Base-by-base conservation (phyloP, 176 grass and related monocot genomes). In the Dendrocalamus sinicus region DNA sequence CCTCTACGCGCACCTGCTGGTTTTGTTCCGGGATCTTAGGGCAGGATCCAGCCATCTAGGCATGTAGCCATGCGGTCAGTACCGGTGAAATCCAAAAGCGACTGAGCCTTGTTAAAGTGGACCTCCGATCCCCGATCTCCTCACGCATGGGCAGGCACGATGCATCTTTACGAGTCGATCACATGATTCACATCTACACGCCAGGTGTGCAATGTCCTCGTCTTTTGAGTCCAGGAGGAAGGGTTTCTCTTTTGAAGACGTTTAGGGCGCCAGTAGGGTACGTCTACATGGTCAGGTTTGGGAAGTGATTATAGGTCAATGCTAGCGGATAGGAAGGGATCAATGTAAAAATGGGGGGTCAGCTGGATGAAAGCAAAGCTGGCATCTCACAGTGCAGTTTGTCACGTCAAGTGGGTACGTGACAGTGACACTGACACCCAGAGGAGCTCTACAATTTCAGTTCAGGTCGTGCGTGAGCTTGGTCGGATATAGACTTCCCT, bases 111-210 rank as follows among this genome's bases (percentile, higher is more conserved):
- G 15, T 28, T 6, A 39, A 2, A 26, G 67, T 40, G 68, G 76
- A 20, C 75, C 84, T 72, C 19, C 6, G 62, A 45, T 50, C 47
- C 24, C 55, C 39, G 67, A 52, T 46, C 10, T n/a, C 83, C n/a
- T 11, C 23, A 6, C 50, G 50, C 74, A 22, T 52, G 55, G 57
- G 0, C 35, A 55, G 5, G 43, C 70, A n/a, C 22, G 55, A 50
- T 23, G 67, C 54, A 14, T 4, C 12, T 41, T 47, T 46, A 40
- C 52, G 12, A 69, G 15, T 26, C 22, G 47, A 40, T 59, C 76
- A 69, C 72, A 70, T 53, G 73, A 62, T 46, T 28, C 68, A 53
- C 26, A 40, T 77, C 79, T 20, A 19, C 64, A 76, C 41, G 75
- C 80, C 44, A 73, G 66, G 44, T 44, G 81, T 7, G 46, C 66